Base-by-base conservation (phyloP, 768 basidiomycete genomes). In the Rhodosporidiobolus sp. region DNA sequence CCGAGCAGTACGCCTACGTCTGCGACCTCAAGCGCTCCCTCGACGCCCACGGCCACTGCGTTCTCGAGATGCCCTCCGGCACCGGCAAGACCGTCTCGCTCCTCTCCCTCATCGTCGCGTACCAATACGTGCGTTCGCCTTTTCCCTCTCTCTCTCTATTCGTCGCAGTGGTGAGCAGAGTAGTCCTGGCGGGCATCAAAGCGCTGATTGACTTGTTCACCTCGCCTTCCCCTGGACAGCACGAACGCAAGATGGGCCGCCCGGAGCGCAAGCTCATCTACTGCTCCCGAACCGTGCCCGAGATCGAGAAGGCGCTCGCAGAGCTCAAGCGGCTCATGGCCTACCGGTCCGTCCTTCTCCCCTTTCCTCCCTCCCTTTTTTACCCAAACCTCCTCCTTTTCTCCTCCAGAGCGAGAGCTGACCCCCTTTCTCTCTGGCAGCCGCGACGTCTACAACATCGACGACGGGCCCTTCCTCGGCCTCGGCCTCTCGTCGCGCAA, bases 1-100 rank as follows among this genome's bases (percentile, higher is more conserved):
- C 94, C 80, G 96, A 98, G 80, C 96, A 98, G 88, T 98, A 94
- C 88, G 88, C 91, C 52, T 99, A 99, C 80, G 98, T 99, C 94
- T 93, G 92, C 82, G 96, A 99, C 82, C 86, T 99, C 75, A 99
- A 99, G 82, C 85, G 92, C 77, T 93, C 95, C 3, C 86, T 99
- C 26, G 96, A 99, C 82, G 94, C 94, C 48, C 89, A 91, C 70
- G 96, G 96, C 61, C 96, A 99, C 77, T 97, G 96, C 80, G 92
- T 98, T n/a, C 86, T 99, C 49, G 96, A 99, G 84, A 99, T 99
- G 96, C 96, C 96, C 73, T 98, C 96, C 19, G 96, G 96, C 24
- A 99, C 96, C 30, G 96, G 96, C 32, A 99, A 99, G 84, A 99
- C 96, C 0, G 96, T 99, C 34, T 97, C 94, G 19, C 84, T 99